Base-by-base conservation (phyloP, 495 filamentous ascomycete genomes). In the Melanomma pulvis-pyrius region DNA sequence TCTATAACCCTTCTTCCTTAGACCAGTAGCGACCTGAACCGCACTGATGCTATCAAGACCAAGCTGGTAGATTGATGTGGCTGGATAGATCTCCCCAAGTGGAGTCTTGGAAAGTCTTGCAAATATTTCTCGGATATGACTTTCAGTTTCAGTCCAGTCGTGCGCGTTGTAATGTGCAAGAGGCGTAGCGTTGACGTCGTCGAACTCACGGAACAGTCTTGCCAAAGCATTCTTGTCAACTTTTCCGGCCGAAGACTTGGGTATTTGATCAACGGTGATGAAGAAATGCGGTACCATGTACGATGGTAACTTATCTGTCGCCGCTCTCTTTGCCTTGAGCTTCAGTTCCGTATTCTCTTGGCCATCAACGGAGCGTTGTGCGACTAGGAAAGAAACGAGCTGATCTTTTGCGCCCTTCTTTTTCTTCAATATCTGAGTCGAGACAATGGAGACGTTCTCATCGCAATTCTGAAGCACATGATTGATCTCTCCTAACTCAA, bases 81-180 rank as follows among this genome's bases (percentile, higher is more conserved):
- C 30, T 11, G 59, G 67, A 17, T 34, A 1, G n/a, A 80, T 77
- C 0, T 63, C 34, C 1, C 59, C 49, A 19, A 52, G 7, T 1
- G 66, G 25, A 25, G 64, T 62, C 11, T 60, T 19, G 2, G 86
- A 83, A 32, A 92, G 79, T 24, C 74, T 71, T 1, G 85, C 80
- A 34, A 94, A 74, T 7, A 86, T 79, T 0, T 80, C 75, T 46
- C 88, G 81, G 12, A 92, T 79, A 0, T 68, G 70, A 1, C 24
- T 44, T 58, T 89, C 84, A 1, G 76, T 72, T 34, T 74, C 41
- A 2, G 80, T 83, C 87, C 87, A 89, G 1, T 66, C 34, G 3
- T 67, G 36, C 17, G 50, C 52, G 13, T 52, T 12, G 15, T 25
- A 49, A 24, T 49, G 17, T 8, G 17, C 28, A 11, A 4, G 22